Percentiles rank a stretch among this genome's conserved stretches.
Conservation (phyloP, 345 rosid species). For the Melaleuca quinquenervia region DNA sequence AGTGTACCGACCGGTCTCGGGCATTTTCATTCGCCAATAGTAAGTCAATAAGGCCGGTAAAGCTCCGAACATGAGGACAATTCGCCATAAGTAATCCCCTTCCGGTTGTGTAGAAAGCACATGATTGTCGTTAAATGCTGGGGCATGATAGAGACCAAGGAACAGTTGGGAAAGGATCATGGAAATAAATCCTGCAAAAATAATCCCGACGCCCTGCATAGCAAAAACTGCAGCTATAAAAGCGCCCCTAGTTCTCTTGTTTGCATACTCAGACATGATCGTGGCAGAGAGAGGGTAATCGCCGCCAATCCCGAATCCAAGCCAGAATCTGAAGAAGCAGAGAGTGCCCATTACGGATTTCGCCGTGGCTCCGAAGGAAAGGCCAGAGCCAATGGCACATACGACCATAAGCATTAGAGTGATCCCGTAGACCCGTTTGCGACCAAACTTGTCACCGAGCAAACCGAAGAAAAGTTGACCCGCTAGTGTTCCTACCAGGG, state of each 20-base stretch:
- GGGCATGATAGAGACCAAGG: neutral
- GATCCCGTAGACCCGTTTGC: conserved; percentile 45
- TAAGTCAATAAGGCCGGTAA: conserved; percentile 35
- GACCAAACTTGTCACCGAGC: conserved; percentile 63
- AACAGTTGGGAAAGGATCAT: conserved; percentile 26
- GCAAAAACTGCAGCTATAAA: conserved; percentile 59
- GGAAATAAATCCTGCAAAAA: conserved; percentile 40
- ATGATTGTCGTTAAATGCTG: neutral
- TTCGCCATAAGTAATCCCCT: conserved; percentile 41
- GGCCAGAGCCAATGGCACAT: conserved; percentile 50
- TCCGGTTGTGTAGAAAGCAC: conserved; percentile 30
- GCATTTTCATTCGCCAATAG: conserved; percentile 57
- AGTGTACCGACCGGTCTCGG: conserved; percentile 51
- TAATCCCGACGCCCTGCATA: conserved; percentile 50
- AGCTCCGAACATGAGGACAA: conserved; percentile 48
- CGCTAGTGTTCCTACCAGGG: conserved; percentile 40
- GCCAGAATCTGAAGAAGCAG: conserved; percentile 68
- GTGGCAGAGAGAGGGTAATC: conserved; percentile 81
- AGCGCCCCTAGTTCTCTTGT: conserved; percentile 41
- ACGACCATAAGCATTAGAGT: conserved; percentile 44
- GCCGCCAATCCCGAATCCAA: conserved; percentile 74
- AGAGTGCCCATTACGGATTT: conserved; percentile 37
- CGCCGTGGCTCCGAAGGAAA: conserved; percentile 36
- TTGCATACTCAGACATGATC: conserved; percentile 62
- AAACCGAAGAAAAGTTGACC: conserved; percentile 61